phyloP scores from a whole-genome alignment of 345 rosid species.

The sweet orange (Citrus sinensis) region DNA sequence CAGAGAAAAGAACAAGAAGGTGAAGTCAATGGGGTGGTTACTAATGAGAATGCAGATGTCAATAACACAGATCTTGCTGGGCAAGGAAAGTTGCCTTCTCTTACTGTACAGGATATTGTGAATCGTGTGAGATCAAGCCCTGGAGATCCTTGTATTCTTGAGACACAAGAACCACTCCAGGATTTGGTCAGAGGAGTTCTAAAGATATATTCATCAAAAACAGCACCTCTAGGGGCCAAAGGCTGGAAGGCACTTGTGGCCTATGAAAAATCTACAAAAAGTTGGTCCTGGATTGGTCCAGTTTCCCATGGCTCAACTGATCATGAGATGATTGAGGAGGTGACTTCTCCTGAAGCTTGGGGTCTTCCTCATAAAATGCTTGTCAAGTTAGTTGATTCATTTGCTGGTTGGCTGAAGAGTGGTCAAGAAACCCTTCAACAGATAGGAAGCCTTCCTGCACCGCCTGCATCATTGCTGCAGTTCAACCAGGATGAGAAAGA shows the following conservation, averaged over 20 bases:
- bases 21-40: slow-evolving; percentile 39
- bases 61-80: slow-evolving; percentile 38
- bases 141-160: slow-evolving; percentile 90
- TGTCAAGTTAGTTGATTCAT: slow-evolving; percentile 93
- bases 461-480: slow-evolving; percentile 80
- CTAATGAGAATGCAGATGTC: slow-evolving; percentile 39
- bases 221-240: slow-evolving; percentile 96
- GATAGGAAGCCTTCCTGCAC: slow-evolving; percentile 95
- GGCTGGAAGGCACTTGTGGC: slow-evolving; percentile 92
- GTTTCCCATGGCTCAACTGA: slow-evolving; percentile 46
- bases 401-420: slow-evolving; percentile 96
- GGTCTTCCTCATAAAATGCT: slow-evolving; percentile 90
- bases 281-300: slow-evolving; percentile 97
- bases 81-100: slow-evolving; percentile 52
- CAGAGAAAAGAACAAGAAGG: slow-evolving; percentile 44
- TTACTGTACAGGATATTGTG: slow-evolving; percentile 89
- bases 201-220: slow-evolving; percentile 82
- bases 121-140: slow-evolving; percentile 84
- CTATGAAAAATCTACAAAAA: slow-evolving; percentile 72
- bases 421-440: slow-evolving; percentile 93
- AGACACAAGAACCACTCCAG: slow-evolving; percentile 94
- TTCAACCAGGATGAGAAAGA: slow-evolving; percentile 90
- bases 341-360: slow-evolving; percentile 96
- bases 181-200: slow-evolving; percentile 96
- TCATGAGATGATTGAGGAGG: slow-evolving; percentile 74